Evolutionary conservation across 106 monocot species (phyloP).

Genomic region (Phalaenopsis aphrodite): DNA sequence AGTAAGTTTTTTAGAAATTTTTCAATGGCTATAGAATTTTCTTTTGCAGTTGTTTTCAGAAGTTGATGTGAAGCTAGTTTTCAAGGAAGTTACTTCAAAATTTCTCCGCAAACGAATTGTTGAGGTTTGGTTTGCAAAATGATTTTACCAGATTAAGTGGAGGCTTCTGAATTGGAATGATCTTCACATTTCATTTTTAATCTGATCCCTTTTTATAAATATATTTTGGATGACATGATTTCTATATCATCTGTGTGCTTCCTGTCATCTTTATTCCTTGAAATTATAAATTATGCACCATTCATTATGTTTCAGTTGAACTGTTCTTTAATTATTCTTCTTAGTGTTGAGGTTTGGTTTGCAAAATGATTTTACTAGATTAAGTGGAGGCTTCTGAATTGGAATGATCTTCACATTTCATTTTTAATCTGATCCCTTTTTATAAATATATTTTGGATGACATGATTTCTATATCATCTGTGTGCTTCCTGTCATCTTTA

Average conservation of each 20-base stretch:
- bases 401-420: background rate
- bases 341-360: slow-evolving; percentile 72
- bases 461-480: background rate
- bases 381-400: background rate
- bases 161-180: background rate
- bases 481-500: too few species aligned
- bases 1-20: background rate
- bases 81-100: slow-evolving; percentile 94
- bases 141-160: background rate
- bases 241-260: background rate
- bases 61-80: slow-evolving; percentile 97
- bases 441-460: background rate
- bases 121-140: slow-evolving; percentile 40
- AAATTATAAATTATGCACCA: too few species aligned
- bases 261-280: too few species aligned
- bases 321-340: too few species aligned
- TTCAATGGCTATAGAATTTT: slow-evolving; percentile 5
- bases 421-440: background rate
- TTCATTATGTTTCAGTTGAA: too few species aligned
- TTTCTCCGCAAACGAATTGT: slow-evolving; percentile 84
- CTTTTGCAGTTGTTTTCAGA: slow-evolving; percentile 68
- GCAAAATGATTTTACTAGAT: background rate
- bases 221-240: background rate
- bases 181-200: background rate
- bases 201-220: background rate